A percentile compares a stretch with the other conserved stretches of the same genome.
Conservation (phyloP, 179 eudicot species). For the Patellifolia procumbens region DNA sequence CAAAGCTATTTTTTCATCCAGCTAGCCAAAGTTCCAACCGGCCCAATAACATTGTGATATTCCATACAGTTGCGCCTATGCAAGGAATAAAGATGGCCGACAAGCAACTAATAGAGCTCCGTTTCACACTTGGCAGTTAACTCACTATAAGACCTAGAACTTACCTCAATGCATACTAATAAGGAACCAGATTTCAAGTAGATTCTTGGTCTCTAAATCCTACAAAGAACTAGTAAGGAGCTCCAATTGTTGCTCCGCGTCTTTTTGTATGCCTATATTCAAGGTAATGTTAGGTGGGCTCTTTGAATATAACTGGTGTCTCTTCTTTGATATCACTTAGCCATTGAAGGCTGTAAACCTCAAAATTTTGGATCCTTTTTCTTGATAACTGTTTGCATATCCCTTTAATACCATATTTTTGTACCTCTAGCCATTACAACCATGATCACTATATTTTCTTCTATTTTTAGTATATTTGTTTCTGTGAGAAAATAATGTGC, state of each 20-base stretch:
- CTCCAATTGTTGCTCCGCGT: not conserved
- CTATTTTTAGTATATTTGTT: too few species aligned
- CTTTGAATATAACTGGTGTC: too few species aligned
- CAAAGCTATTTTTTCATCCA: not conserved
- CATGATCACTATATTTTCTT: too few species aligned
- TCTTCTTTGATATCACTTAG: not conserved
- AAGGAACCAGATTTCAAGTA: not conserved
- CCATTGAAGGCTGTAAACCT: not conserved
- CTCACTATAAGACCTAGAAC: not conserved
- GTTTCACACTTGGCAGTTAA: not conserved
- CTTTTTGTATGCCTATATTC: not conserved
- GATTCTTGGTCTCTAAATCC: not conserved
- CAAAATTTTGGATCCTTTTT: not conserved
- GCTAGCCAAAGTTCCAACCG: not conserved
- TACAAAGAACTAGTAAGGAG: not conserved
- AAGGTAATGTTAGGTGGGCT: too few species aligned
- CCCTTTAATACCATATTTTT: too few species aligned
- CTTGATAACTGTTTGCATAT: not conserved
- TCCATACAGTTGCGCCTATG: not conserved
- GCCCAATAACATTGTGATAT: not conserved
- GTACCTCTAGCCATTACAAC: too few species aligned
- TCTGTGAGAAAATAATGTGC: too few species aligned
- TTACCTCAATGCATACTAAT: not conserved
- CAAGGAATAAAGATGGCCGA: not conserved
- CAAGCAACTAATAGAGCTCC: not conserved